Evolutionary conservation across 2,329 filamentous ascomycete genomes (phyloP).

Genomic region (Diaporthe citri): DNA sequence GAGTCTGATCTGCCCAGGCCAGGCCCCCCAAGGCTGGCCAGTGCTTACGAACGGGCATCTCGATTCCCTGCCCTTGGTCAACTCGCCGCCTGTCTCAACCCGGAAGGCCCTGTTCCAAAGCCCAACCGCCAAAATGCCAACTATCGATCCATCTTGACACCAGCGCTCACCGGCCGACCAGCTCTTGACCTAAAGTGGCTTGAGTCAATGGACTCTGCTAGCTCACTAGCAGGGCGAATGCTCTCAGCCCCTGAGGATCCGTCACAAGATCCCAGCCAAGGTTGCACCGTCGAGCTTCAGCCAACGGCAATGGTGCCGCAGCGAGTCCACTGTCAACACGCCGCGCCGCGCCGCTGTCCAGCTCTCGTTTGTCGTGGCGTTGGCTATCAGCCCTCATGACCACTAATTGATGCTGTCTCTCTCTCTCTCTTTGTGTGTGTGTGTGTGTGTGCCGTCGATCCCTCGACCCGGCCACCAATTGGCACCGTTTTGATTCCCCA

Average conservation of each 20-base stretch:
- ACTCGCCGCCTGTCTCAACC: neutral
- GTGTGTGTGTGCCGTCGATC: neutral
- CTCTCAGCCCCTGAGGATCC: neutral
- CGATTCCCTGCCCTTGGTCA: neutral
- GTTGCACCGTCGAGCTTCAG: neutral
- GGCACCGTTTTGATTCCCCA: neutral
- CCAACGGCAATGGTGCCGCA: neutral
- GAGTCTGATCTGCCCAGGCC: neutral
- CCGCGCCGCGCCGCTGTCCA: slow-evolving; percentile 1
- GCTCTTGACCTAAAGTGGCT: neutral
- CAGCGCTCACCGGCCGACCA: neutral
- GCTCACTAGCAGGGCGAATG: neutral
- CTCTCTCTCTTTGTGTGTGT: neutral
- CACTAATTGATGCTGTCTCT: neutral
- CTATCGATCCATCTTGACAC: neutral
- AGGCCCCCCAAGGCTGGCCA: too few relatives aligned
- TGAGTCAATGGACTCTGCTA: neutral
- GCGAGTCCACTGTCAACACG: neutral
- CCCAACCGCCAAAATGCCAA: neutral
- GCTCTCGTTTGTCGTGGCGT: neutral
- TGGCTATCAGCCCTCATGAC: neutral
- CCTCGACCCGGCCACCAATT: neutral
- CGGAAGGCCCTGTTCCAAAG: neutral
- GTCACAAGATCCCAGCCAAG: slow-evolving; percentile 18
- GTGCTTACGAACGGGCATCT: neutral